Base-by-base conservation (phyloP, 495 filamentous ascomycete species). In the Penicillium canescens region DNA sequence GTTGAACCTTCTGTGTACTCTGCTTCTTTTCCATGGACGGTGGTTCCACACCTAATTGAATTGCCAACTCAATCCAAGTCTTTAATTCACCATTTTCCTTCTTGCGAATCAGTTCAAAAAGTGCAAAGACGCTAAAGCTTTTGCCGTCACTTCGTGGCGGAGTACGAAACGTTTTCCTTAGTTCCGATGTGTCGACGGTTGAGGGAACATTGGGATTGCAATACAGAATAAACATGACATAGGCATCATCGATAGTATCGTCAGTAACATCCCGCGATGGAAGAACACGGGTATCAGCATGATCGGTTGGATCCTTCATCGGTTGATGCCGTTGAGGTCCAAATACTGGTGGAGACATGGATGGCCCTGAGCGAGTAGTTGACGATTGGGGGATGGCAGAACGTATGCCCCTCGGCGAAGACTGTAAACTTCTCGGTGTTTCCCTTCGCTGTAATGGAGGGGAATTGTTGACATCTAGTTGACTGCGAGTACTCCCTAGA, bases 1-100 rank as follows among this genome's bases (percentile, higher is more conserved):
- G 94, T 69, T 97, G 93, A 35, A 98, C 91, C 68, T 96, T 98
- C 69, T 98, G 94, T 2, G 91, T 86, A 66, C 91, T 96, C 70
- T 97, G 90, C 16, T 91, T 90, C 72, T 94, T 92, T 46, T 88
- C 86, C 52, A 84, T 70, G 54, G 86, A 86, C 12, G 94, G 95
- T 24, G 87, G 88, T 59, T 96, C 92, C 2, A 97, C 94, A 3
- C 94, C 94, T 36, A 98, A 73, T 57, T 91, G 88, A 44, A 92
- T 83, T 5, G 92, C 94, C 52, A 98, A 66, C 66, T 96, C 86
- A 26, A 91, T 90, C 94, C 94, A 98, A 3, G 94, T 98, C 73
- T 96, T 97, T 63, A 98, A 84, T 65, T 96, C 91, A 67, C 92
- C 95, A 18, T 71, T 75, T 51, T 97, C 90, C 31, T 96, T 78